These are phyloP conservation scores for Coemansia sp. DNA, from an alignment of 192 early-diverging fungal species.

Conservation along the genomic window DNA sequence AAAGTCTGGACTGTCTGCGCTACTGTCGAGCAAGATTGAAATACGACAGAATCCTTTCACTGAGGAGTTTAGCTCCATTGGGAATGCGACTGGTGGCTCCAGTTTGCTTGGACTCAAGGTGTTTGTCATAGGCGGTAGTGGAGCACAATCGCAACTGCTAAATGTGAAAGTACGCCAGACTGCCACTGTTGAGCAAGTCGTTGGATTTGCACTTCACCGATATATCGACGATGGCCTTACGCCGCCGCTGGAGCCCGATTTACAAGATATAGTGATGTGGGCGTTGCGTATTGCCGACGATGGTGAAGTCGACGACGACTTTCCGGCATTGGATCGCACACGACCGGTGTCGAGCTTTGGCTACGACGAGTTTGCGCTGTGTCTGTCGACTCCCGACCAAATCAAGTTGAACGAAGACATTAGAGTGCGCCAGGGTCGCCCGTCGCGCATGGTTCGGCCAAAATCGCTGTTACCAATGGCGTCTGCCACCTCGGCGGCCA, in stretches of 20 bases:
- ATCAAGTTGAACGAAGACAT: slow-evolving; percentile 58
- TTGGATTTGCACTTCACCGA: slow-evolving; percentile 89
- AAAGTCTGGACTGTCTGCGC: slow-evolving; percentile 63
- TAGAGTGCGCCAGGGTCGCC: slow-evolving; percentile 47
- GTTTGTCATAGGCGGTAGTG: slow-evolving; percentile 61
- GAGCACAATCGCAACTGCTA: slow-evolving; percentile 57
- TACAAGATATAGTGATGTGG: slow-evolving; percentile 79
- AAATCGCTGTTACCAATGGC: slow-evolving; percentile 18
- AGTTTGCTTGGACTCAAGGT: slow-evolving; percentile 65
- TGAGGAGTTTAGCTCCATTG: slow-evolving; percentile 65
- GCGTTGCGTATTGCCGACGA: slow-evolving; percentile 92
- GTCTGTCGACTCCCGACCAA: slow-evolving; percentile 75
- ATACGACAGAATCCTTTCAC: slow-evolving; percentile 70
- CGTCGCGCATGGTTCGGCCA: slow-evolving; percentile 42
- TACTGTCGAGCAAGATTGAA: slow-evolving; percentile 66
- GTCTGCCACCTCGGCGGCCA: neutral
- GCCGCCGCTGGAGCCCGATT: slow-evolving; percentile 65
- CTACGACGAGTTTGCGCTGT: slow-evolving; percentile 92
- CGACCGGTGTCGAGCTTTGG: slow-evolving; percentile 83
- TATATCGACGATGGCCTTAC: slow-evolving; percentile 73
- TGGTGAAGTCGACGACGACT: slow-evolving; percentile 94
- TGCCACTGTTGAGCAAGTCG: slow-evolving; percentile 89
- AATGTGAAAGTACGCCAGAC: slow-evolving; percentile 72
- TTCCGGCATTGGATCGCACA: slow-evolving; percentile 91
- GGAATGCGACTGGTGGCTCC: slow-evolving; percentile 62